phyloP scores from a whole-genome alignment of 768 basidiomycete genomes.

The Psilocybe tampanensis region DNA sequence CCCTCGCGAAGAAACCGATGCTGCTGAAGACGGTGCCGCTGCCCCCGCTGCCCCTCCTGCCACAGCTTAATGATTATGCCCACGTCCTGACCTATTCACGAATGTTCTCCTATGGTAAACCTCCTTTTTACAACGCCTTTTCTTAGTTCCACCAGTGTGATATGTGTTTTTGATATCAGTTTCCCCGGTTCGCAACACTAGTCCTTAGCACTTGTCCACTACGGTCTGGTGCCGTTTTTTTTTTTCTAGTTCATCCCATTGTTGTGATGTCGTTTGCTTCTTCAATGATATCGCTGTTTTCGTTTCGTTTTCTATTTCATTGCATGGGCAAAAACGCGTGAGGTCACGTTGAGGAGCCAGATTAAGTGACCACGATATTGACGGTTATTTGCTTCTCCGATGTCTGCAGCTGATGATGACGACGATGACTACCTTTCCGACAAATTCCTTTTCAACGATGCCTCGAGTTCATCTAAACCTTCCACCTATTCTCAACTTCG shows the following conservation, averaged over 20 bases:
- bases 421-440: conserved; percentile 91
- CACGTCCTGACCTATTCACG: conserved; percentile 19
- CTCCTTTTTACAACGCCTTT: conserved; percentile 19
- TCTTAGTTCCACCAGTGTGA: conserved; percentile 21
- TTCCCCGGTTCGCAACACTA: conserved; percentile 19
- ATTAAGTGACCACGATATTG: conserved; percentile 13
- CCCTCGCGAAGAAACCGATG: conserved; percentile 58
- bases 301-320: neutral
- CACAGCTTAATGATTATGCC: conserved; percentile 29
- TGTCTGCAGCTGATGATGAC: conserved; percentile 60
- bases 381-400: conserved; percentile 29
- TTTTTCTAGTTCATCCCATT: conserved; percentile 22
- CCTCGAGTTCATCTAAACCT: conserved; percentile 36
- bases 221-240: conserved; percentile 53
- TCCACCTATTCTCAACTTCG: conserved; percentile 75
- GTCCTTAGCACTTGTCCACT: conserved; percentile 28
- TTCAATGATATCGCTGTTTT: conserved; percentile 29
- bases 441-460: conserved; percentile 64
- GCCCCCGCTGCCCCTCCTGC: conserved; percentile 26
- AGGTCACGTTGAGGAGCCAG: conserved; percentile 12
- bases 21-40: conserved; percentile 25
- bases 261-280: conserved; percentile 32
- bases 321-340: neutral
- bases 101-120: conserved; percentile 23
- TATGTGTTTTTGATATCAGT: conserved; percentile 23